Evolutionary conservation across 2,329 filamentous ascomycete genomes (phyloP).

Genomic region (Colletotrichum filicis): DNA sequence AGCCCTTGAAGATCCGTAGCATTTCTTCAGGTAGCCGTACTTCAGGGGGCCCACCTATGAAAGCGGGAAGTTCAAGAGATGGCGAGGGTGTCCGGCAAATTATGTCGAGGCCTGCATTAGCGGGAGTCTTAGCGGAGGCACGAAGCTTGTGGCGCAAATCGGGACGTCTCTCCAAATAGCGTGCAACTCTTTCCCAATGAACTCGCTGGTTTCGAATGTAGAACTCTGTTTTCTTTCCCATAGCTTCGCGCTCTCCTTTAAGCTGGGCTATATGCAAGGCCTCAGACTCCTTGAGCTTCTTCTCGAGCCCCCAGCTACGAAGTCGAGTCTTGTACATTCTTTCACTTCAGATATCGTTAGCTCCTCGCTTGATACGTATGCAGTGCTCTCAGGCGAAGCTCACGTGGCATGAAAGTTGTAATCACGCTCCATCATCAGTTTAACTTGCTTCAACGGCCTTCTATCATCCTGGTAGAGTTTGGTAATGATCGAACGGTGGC

Average conservation of each 20-base stretch:
- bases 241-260: not conserved
- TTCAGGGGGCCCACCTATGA: not conserved
- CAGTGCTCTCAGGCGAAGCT: not conserved
- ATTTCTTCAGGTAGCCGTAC: not conserved
- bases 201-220: constrained; percentile 8
- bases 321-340: constrained; percentile 24
- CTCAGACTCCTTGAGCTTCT: constrained; percentile 18
- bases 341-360: not conserved
- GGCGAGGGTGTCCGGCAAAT: constrained; percentile 11
- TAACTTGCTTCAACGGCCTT: constrained; percentile 17
- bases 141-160: not conserved
- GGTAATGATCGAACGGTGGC: not conserved
- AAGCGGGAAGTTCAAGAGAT: not conserved
- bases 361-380: not conserved
- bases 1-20: not conserved
- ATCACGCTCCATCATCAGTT: constrained; percentile 12
- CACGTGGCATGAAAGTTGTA: constrained; percentile 10
- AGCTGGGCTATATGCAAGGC: constrained; percentile 1
- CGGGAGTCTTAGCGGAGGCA: not conserved
- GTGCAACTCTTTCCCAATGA: not conserved
- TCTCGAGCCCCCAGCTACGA: constrained; percentile 8
- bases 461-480: constrained; percentile 12
- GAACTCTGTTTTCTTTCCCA: constrained; percentile 11
- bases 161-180: constrained; percentile 6
- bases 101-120: not conserved